Evolutionary conservation across 1,284 basidiomycete species (phyloP), one percentile per base, ranked within the genome.

Genomic region (Puccinia brachypodii): DNA sequence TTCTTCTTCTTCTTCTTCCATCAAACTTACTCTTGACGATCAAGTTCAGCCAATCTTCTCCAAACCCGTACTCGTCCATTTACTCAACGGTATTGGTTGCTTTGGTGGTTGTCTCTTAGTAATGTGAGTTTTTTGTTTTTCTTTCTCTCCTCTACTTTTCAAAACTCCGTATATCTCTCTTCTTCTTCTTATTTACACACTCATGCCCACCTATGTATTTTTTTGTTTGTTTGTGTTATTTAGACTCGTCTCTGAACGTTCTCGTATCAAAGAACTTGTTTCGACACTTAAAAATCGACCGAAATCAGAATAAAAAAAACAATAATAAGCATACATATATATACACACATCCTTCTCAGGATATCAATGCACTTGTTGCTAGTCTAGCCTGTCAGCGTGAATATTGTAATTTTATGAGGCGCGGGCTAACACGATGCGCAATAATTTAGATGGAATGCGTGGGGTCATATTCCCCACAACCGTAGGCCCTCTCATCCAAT

Each of bases 91-190:
- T 38, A 13, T 75, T 36, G 56, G 38, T 9, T 75, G 28, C 22
- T 56, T 75, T 56, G 16, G 6, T 60, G 73, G 50, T 19, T 75
- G 73, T 60, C 14, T 75, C 13, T 14, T 40, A 0, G 50, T 75
- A 31, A 42, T 42, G 73, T 60, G n/a, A 53, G 71, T 73, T 28
- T 33, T 50, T 50, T 50, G 11, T 50, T 50, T 22, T 11, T 50
- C 47, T 50, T 50, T 50, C 8, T 44, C 19, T 68, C 33, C 14
- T 38, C 36, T 31, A 8, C 25, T 44, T 44, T 7, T 42, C 36
- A 25, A 11, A 22, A 11, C n/a, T 28, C 19, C 8, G 28, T 66
- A 16, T 66, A n/a, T 42, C 25, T 22, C 9, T 68, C 38, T 44
- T 68, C 25, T 16, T 38, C 3, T 36, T 9, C 2, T n/a, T 42